A percentile compares a stretch with the other conserved stretches of the same genome.
Evolutionary conservation across 2,329 filamentous ascomycete genomes (phyloP).

Genomic region (Fusarium haematococcum): DNA sequence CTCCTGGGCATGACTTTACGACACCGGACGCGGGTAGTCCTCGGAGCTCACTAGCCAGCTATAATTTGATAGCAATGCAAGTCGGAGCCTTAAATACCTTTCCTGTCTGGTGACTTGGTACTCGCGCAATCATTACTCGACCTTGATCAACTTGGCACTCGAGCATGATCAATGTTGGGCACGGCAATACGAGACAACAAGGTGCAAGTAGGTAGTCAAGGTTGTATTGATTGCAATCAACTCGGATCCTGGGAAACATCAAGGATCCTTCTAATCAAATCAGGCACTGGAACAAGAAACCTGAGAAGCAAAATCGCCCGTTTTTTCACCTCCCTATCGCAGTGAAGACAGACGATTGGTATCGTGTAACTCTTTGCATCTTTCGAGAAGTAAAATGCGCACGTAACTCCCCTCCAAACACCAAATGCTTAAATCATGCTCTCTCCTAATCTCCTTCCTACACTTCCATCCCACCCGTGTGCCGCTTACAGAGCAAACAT

Average conservation of each 20-base stretch:
- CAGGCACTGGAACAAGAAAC: constrained; percentile 13
- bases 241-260: constrained; percentile 13
- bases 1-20: background rate
- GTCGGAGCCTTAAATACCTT: background rate
- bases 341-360: constrained; percentile 17
- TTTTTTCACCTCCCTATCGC: background rate
- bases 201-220: constrained; percentile 13
- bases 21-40: background rate
- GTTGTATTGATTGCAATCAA: constrained; percentile 29
- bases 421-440: constrained; percentile 24
- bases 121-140: background rate
- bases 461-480: background rate
- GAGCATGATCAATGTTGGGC: background rate
- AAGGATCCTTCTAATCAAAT: constrained; percentile 10
- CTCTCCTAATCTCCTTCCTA: background rate
- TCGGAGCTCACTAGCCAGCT: background rate
- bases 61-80: background rate
- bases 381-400: constrained; percentile 26
- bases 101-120: background rate
- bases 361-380: constrained; percentile 35
- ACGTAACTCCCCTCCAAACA: constrained; percentile 19
- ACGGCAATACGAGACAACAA: background rate
- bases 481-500: constrained; percentile 47
- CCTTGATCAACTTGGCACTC: background rate
- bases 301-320: constrained; percentile 26